phyloP scores from a whole-genome alignment of 176 grass and related monocot genomes.

The Saccharum spontaneum region DNA sequence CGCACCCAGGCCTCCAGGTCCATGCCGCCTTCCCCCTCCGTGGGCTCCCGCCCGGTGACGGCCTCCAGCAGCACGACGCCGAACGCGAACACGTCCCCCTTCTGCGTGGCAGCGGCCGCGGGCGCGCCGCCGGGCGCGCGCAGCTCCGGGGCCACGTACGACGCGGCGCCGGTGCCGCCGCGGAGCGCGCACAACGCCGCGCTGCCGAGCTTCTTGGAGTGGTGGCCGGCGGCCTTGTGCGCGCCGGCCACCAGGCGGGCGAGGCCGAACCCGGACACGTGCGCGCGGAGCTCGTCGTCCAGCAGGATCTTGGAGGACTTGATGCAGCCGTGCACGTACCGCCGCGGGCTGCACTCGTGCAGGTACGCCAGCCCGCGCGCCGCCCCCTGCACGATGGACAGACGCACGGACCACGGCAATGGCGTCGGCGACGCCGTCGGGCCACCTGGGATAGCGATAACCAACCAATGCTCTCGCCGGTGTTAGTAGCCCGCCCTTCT shows the following conservation, averaged over 20 bases:
- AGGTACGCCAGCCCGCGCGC: slow-evolving; percentile 70
- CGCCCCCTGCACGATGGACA: slow-evolving; percentile 78
- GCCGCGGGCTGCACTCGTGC: slow-evolving; percentile 90
- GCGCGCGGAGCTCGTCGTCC: slow-evolving; percentile 73
- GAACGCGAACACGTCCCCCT: slow-evolving; percentile 90
- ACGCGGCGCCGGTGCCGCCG: slow-evolving; percentile 34
- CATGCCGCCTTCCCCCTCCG: slow-evolving; percentile 50
- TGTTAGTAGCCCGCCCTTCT: background rate
- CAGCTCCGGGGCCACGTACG: slow-evolving; percentile 76
- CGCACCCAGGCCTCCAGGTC: slow-evolving; percentile 94
- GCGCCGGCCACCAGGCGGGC: slow-evolving; percentile 68
- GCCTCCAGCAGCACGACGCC: slow-evolving; percentile 87
- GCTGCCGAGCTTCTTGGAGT: slow-evolving; percentile 56
- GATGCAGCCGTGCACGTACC: slow-evolving; percentile 86
- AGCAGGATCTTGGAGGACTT: slow-evolving; percentile 92
- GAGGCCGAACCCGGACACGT: slow-evolving; percentile 89
- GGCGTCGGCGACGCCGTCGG: slow-evolving; percentile 56
- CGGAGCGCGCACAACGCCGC: slow-evolving; percentile 34
- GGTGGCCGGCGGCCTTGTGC: slow-evolving; percentile 50
- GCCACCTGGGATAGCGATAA: slow-evolving; percentile 43
- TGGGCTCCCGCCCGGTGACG: slow-evolving; percentile 68
- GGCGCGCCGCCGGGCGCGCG: slow-evolving; percentile 42
- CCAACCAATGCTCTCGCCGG: background rate
- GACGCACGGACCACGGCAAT: slow-evolving; percentile 67
- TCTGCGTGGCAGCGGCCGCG: slow-evolving; percentile 57